Evolutionary conservation across 2,329 filamentous ascomycete species (phyloP).

Genomic region (Delphinella strobiligena): DNA sequence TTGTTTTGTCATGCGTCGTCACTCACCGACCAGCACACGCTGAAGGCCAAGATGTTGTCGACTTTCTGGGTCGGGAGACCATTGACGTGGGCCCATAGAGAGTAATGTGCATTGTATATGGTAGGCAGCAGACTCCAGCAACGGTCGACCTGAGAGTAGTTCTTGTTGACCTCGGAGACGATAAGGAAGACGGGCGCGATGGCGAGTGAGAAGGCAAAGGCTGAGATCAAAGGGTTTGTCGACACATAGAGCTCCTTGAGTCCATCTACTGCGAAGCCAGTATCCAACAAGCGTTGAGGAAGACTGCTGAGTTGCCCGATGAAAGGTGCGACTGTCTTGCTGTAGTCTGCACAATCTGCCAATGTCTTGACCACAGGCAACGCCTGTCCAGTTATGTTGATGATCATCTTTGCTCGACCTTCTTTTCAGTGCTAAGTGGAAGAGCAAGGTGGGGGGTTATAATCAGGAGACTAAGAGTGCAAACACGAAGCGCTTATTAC

Average conservation of each 20-base stretch:
- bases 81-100: slow-evolving; percentile 66
- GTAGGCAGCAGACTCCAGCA: slow-evolving; percentile 84
- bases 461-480: too few species aligned
- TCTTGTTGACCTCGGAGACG: slow-evolving; percentile 73
- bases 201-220: slow-evolving; percentile 57
- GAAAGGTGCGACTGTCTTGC: slow-evolving; percentile 63
- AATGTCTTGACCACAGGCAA: slow-evolving; percentile 60
- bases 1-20: too few species aligned
- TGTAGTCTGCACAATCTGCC: slow-evolving; percentile 64
- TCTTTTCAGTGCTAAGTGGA: too few species aligned
- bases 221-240: slow-evolving; percentile 77
- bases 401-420: too few species aligned
- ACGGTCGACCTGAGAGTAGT: slow-evolving; percentile 95
- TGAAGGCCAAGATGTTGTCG: slow-evolving; percentile 60
- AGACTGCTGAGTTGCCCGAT: slow-evolving; percentile 50
- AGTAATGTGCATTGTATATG: slow-evolving; percentile 75
- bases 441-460: too few species aligned
- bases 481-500: too few species aligned
- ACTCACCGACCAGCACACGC: slow-evolving; percentile 57
- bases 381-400: too few species aligned
- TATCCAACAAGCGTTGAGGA: slow-evolving; percentile 37
- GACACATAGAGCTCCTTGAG: slow-evolving; percentile 62
- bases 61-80: slow-evolving; percentile 59
- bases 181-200: slow-evolving; percentile 63
- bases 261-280: slow-evolving; percentile 46